A percentile compares a stretch with the other conserved stretches of the same genome.
Evolutionary conservation across 805 yeast species (phyloP).

Genomic region (Ogataea saltuana): DNA sequence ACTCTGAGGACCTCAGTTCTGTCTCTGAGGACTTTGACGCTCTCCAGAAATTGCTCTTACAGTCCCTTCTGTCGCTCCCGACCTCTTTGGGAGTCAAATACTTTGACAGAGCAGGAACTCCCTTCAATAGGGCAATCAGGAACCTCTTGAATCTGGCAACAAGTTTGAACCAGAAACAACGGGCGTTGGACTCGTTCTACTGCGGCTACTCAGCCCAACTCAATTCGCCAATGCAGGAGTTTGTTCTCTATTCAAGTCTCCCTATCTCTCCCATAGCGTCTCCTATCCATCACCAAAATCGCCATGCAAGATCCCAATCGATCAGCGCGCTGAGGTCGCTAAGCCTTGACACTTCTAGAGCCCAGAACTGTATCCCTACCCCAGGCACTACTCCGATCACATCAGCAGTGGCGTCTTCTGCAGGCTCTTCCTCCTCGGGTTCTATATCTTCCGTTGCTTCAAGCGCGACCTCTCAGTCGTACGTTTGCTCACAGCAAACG

Average conservation of each 20-base stretch:
- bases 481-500: constrained; percentile 19
- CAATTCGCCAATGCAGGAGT: constrained; percentile 24
- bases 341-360: constrained; percentile 22
- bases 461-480: neutral
- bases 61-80: constrained; percentile 27
- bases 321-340: constrained; percentile 25
- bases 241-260: constrained; percentile 22
- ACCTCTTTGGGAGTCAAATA: constrained; percentile 31
- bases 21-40: constrained; percentile 32
- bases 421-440: neutral
- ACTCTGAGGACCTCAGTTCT: constrained; percentile 36
- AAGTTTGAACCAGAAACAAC: constrained; percentile 27
- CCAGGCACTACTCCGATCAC: constrained; percentile 35
- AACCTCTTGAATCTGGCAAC: constrained; percentile 31
- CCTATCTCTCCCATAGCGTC: constrained; percentile 36
- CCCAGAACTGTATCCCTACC: constrained; percentile 26
- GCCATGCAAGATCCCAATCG: constrained; percentile 24
- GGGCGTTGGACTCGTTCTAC: constrained; percentile 21
- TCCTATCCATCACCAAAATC: constrained; percentile 27
- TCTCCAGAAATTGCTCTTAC: constrained; percentile 30
- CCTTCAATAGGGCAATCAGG: constrained; percentile 24
- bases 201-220: constrained; percentile 12
- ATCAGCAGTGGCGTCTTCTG: constrained; percentile 4
- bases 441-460: neutral
- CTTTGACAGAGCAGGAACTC: constrained; percentile 15